Percentiles rank a stretch among this genome's conserved stretches.
Evolutionary conservation across 352 stramenopile genomes (phyloP).

Genomic region (Phytophthora pinifolia): DNA sequence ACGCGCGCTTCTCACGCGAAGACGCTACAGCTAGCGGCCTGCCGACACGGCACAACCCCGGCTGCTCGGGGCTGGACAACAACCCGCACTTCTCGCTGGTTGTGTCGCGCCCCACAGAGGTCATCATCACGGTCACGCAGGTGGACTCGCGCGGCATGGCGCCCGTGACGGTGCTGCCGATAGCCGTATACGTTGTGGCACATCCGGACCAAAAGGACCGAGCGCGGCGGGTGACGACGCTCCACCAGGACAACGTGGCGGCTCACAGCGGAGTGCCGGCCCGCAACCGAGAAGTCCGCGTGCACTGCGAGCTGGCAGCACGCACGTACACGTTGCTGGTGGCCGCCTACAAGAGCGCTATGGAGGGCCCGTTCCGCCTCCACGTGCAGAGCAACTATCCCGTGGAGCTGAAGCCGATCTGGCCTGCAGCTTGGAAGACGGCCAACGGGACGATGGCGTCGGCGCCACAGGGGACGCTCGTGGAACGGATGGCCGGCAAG

Average conservation of each 20-base stretch:
- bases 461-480: slow-evolving; percentile 37
- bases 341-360: slow-evolving; percentile 83
- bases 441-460: slow-evolving; percentile 30
- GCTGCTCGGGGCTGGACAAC: slow-evolving; percentile 69
- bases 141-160: slow-evolving; percentile 66
- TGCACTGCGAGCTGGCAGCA: slow-evolving; percentile 76
- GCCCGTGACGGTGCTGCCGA: slow-evolving; percentile 59
- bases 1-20: slow-evolving; percentile 63
- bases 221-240: slow-evolving; percentile 53
- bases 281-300: slow-evolving; percentile 67
- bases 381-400: slow-evolving; percentile 87
- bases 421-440: slow-evolving; percentile 80
- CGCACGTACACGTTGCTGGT: slow-evolving; percentile 89
- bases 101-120: slow-evolving; percentile 77
- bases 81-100: slow-evolving; percentile 90
- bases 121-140: slow-evolving; percentile 87
- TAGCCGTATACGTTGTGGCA: slow-evolving; percentile 74
- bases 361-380: slow-evolving; percentile 91
- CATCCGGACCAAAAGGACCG: slow-evolving; percentile 51
- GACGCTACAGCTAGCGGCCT: slow-evolving; percentile 72
- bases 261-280: slow-evolving; percentile 76
- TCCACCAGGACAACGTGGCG: slow-evolving; percentile 74
- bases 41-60: slow-evolving; percentile 82
- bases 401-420: slow-evolving; percentile 73
- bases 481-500: slow-evolving; percentile 62